Evolutionary conservation across 257 asterid species (phyloP), one percentile per base, ranked within the genome.

Genomic region (Leonotis leonurus): DNA sequence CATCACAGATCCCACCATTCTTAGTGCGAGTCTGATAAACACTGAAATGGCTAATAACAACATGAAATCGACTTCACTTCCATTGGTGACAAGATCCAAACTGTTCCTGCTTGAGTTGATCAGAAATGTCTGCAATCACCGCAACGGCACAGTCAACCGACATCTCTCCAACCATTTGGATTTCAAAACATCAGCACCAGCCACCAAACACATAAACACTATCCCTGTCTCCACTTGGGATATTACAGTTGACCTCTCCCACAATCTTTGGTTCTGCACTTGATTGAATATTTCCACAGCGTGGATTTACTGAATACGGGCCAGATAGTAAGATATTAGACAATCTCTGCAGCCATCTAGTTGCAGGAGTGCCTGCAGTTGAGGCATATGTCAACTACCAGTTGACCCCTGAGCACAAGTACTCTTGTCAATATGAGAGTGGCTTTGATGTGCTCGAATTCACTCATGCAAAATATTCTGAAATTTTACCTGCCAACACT

Each of bases 381-480:
- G 3, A 78, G 8, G 73, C 40, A 1, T 81, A 81, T 0, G 75
- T 78, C 11, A 81, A 78, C 61, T 78, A 81, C 68, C 76, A 80
- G 10, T 73, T 71, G 1, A 59, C 81, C 14, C 83, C 88, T 0
- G 76, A 79, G 17, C 64, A 65, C 60, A 66, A 62, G 39, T 72
- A 53, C 41, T 83, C 87, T 8, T 11, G 32, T 32, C 81, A 67
- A 10, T 78, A 78, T 12, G 80, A 81, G 6, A 81, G 75, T 25
- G 73, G 56, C n/a, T 73, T 65, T 9, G 78, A 78, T 2, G 75
- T 75, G 14, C 12, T 81, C 7, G 70, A 67, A 65, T 81, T 70
- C 68, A 70, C 78, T 0, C 78, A 81, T 21, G 49, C 44, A 11
- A 64, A 68, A 22, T 39, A 43, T 44, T 9, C 57, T 0, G 53